phyloP scores from a whole-genome alignment of 2,329 filamentous ascomycete species.

The Diaporthe humulicola region DNA sequence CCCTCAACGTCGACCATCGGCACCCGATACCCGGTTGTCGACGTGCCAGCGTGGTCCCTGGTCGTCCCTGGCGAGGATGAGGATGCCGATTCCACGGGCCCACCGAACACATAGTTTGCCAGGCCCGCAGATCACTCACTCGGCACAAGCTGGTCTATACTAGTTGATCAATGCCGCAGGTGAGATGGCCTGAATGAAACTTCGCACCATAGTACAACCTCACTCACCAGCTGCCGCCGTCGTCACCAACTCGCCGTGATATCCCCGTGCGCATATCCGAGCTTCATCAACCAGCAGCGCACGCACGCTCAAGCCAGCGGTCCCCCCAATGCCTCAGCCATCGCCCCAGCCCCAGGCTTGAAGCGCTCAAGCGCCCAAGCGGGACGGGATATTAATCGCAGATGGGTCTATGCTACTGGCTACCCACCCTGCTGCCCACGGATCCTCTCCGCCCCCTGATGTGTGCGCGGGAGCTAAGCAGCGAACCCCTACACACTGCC shows the following conservation, averaged over 20 bases:
- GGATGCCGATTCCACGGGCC: background rate
- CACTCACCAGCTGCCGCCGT: background rate
- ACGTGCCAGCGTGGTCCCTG: background rate
- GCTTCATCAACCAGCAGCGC: background rate
- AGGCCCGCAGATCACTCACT: slow-evolving; percentile 16
- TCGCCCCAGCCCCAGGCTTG: slow-evolving; percentile 4
- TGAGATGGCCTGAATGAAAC: background rate
- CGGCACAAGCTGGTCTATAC: background rate
- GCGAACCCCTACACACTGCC: background rate
- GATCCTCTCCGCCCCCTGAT: slow-evolving; percentile 23
- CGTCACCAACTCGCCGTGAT: background rate
- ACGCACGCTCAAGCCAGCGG: background rate
- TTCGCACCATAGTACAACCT: background rate
- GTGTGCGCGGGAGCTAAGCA: slow-evolving; percentile 17
- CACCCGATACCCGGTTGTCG: slow-evolving; percentile 18
- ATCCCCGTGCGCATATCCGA: slow-evolving; percentile 3
- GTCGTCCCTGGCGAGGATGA: background rate
- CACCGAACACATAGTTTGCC: slow-evolving; percentile 8
- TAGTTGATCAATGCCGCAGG: background rate
- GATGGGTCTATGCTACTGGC: slow-evolving; percentile 10
- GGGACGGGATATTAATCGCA: background rate
- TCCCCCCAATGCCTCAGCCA: background rate
- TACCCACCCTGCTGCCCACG: slow-evolving; percentile 13
- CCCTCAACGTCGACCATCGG: background rate
- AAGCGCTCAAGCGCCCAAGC: slow-evolving; percentile 5